Conservation (phyloP, 2,329 filamentous ascomycete genomes). For the Paecilomyces sp. region DNA sequence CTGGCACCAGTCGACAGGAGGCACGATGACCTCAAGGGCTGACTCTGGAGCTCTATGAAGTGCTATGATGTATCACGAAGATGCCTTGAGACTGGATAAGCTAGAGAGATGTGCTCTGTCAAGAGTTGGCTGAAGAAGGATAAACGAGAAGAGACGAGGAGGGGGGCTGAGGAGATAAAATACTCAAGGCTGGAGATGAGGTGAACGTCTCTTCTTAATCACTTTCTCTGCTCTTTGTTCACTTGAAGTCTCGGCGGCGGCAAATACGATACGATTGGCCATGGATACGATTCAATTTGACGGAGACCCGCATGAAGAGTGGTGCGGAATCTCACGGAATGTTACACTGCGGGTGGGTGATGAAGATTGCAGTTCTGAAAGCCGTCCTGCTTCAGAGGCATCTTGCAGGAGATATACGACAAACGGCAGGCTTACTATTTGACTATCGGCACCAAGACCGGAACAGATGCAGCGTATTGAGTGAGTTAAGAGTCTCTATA, state of each 20-base stretch:
- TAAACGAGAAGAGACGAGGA: neutral
- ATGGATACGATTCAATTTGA: neutral
- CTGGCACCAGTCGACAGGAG: neutral
- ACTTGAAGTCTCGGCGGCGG: neutral
- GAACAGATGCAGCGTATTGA: neutral
- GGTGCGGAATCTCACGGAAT: neutral
- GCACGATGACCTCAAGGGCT: neutral
- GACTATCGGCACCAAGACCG: neutral
- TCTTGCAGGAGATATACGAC: neutral
- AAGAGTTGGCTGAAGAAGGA: neutral
- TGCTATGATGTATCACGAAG: neutral
- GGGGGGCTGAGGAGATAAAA: neutral
- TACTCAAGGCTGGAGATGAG: neutral
- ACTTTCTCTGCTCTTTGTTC: neutral
- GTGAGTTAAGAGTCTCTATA: no score
- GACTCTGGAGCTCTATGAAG: neutral
- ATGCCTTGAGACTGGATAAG: neutral
- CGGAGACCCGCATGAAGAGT: neutral
- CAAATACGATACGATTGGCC: neutral
- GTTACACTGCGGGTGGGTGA: neutral
- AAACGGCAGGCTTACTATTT: neutral
- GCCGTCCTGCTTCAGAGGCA: no score
- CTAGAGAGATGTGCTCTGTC: neutral
- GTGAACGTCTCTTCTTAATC: neutral
- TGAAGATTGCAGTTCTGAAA: neutral